Base-by-base conservation (phyloP, 2,329 filamentous ascomycete genomes). In the Penicillium sp. region DNA sequence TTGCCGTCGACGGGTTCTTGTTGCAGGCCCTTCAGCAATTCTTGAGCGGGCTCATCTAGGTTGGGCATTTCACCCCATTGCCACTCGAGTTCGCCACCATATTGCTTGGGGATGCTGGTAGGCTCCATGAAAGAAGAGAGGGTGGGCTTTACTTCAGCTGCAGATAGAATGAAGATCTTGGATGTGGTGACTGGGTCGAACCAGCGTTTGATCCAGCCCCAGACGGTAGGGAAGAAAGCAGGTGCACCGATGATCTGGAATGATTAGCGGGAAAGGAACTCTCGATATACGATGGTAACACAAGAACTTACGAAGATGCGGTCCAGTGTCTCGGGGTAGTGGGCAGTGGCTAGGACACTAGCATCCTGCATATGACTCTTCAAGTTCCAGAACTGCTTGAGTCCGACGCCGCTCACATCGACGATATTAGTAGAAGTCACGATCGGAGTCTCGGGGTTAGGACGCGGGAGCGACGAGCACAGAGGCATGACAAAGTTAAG, bases 331-430 rank as follows among this genome's bases (percentile, higher is more conserved):
- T 97, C 93, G 0, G 93, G 93, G 70, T 97, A 97, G 75, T 97
- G 90, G 4, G 92, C 91, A 3, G 92, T 97, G 5, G 93, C 93
- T 48, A 97, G 79, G 53, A 87, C 84, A 66, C 88, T 92, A 2
- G 92, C 92, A 66, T 91, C 88, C 75, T 97, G 92, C 91, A 97
- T 96, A 72, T 97, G 93, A 20, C 77, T 78, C 78, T 95, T 94
- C 56, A 97, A 75, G 74, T 95, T 95, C 93, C 93, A 97, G 71
- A 97, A 97, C 76, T 95, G 91, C 77, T 90, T 91, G 71, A 97
- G 73, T 5, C 90, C 90, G 21, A 97, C 92, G 12, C 87, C 86
- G 13, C 85, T 88, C 58, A 97, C 91, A 70, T 97, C 93, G 51
- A 97, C 91, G 63, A 97, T 96, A 75, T 97, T 97, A 64, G 90